phyloP scores from a whole-genome alignment of 495 filamentous ascomycete species.

The Massariosphaeria phaeospora region DNA sequence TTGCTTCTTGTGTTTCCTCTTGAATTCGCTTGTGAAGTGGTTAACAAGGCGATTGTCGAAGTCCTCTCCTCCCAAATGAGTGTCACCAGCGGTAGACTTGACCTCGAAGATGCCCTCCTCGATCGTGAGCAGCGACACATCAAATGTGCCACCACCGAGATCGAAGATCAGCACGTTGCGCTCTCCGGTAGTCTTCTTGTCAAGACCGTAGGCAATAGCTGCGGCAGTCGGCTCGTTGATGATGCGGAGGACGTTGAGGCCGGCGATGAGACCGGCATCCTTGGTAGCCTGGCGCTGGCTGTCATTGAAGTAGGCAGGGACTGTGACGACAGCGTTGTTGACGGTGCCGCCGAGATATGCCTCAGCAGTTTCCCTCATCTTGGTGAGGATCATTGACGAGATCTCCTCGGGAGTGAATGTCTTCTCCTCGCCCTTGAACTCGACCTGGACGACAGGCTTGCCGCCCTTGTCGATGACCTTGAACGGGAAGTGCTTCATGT shows the following conservation, averaged over 20 bases:
- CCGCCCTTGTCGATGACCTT: constrained; percentile 46
- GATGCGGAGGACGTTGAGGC: constrained; percentile 97
- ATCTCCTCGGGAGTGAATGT: constrained; percentile 48
- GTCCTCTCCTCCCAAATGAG: constrained; percentile 97
- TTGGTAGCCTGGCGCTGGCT: constrained; percentile 99
- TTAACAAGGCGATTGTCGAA: constrained; percentile 97
- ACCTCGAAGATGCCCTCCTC: constrained; percentile 99
- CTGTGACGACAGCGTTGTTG: constrained; percentile 97
- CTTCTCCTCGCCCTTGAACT: constrained; percentile 49
- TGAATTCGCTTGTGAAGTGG: constrained; percentile 94
- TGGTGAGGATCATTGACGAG: constrained; percentile 49
- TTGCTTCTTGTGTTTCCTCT: constrained; percentile 55
- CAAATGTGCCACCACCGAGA: constrained; percentile 98
- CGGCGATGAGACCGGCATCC: constrained; percentile 95
- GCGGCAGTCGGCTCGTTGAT: constrained; percentile 99
- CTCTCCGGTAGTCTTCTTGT: constrained; percentile 95
- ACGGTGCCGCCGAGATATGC: constrained; percentile 92
- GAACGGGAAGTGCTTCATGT: constrained; percentile 51
- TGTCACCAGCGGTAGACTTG: constrained; percentile 97
- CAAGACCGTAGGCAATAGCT: constrained; percentile 95
- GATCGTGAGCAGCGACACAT: constrained; percentile 97
- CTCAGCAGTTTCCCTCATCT: constrained; percentile 98
- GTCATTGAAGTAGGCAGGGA: constrained; percentile 99
- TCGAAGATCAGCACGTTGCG: constrained; percentile 99
- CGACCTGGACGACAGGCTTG: constrained; percentile 45